Evolutionary conservation across 2,329 filamentous ascomycete species (phyloP).

Genomic region (Pseudocercospora cruenta): DNA sequence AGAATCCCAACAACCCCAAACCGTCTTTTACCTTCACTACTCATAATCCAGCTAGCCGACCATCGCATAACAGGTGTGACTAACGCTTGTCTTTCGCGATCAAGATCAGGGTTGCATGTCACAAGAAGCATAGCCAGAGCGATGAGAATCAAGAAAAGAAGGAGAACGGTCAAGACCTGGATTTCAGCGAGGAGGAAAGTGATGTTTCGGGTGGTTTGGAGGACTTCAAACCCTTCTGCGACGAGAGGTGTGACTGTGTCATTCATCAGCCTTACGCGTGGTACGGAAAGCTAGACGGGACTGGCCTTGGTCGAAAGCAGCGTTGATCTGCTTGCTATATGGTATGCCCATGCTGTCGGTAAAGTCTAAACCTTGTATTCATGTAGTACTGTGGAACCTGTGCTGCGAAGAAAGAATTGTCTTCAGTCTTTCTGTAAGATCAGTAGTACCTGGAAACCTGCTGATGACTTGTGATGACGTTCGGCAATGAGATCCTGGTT

Average conservation of each 20-base stretch:
- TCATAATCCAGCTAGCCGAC: slow-evolving; percentile 33
- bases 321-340: slow-evolving; percentile 56
- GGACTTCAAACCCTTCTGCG: slow-evolving; percentile 52
- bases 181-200: slow-evolving; percentile 53
- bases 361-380: neutral
- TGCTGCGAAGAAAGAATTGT: neutral
- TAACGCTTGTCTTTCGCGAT: slow-evolving; percentile 45
- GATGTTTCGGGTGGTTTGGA: slow-evolving; percentile 56
- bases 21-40: slow-evolving; percentile 17
- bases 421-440: neutral
- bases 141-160: slow-evolving; percentile 46
- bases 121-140: slow-evolving; percentile 47
- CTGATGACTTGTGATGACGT: slow-evolving; percentile 7
- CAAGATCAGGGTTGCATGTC: slow-evolving; percentile 54
- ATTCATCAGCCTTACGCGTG: neutral
- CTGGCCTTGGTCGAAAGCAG: slow-evolving; percentile 52
- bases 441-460: neutral
- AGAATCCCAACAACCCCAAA: slow-evolving; percentile 10
- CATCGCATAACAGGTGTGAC: slow-evolving; percentile 49
- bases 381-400: neutral
- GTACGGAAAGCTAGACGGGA: too few species aligned
- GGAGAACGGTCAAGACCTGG: slow-evolving; percentile 50
- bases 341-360: slow-evolving; percentile 53
- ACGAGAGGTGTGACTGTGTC: slow-evolving; percentile 54
- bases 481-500: neutral